phyloP scores from a whole-genome alignment of 2,329 filamentous ascomycete species.

The Camillea tinctor region DNA sequence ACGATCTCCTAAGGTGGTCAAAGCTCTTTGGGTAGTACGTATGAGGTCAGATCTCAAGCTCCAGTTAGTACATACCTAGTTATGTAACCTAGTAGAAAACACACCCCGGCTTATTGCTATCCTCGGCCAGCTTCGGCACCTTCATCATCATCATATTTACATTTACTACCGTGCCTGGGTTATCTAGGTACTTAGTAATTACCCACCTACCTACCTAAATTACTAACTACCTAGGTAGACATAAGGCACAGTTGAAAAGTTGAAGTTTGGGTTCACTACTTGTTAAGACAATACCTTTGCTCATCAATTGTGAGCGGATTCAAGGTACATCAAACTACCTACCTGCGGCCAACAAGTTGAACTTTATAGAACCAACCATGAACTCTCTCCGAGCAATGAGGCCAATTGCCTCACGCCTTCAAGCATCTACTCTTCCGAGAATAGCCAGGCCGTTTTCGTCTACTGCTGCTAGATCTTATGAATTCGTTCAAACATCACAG shows the following conservation, averaged over 20 bases:
- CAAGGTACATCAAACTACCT: too few species aligned
- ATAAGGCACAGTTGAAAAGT: too few species aligned
- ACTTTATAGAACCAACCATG: constrained; percentile 35
- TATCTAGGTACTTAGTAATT: not conserved
- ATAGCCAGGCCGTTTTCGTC: constrained; percentile 54
- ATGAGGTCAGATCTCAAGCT: not conserved
- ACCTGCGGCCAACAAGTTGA: not conserved
- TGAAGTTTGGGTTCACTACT: too few species aligned
- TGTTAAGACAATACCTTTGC: too few species aligned
- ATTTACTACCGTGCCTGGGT: too few species aligned
- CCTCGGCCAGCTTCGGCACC: constrained; percentile 24
- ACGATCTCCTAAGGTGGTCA: too few species aligned
- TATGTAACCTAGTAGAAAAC: too few species aligned
- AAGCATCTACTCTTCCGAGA: constrained; percentile 55
- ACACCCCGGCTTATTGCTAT: constrained; percentile 4
- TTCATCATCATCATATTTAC: too few species aligned
- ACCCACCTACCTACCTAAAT: too few species aligned
- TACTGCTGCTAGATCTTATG: constrained; percentile 54
- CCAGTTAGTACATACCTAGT: too few species aligned
- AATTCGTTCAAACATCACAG: constrained; percentile 77
- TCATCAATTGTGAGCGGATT: too few species aligned
- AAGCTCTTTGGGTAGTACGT: not conserved
- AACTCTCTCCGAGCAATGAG: constrained; percentile 58
- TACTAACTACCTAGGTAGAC: too few species aligned
- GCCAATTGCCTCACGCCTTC: constrained; percentile 60